Evolutionary conservation across 1,284 basidiomycete genomes (phyloP).

Genomic region (Tilletiaria anomala): DNA sequence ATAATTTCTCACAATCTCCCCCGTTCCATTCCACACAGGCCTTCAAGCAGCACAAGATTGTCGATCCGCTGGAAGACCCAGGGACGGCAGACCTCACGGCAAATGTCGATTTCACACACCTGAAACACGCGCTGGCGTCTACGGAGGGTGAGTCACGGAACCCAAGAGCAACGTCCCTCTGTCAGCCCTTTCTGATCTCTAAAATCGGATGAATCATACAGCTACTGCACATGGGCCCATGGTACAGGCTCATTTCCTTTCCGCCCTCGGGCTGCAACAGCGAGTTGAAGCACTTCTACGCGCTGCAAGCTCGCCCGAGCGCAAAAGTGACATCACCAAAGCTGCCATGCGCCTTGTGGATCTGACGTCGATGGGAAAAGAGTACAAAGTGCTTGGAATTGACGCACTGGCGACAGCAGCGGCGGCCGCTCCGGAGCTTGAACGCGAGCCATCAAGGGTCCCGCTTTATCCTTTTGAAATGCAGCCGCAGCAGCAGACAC

Average conservation of each 20-base stretch:
- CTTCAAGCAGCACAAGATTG: constrained; percentile 73
- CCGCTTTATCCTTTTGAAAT: no score
- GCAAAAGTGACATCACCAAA: neutral
- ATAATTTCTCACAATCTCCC: neutral
- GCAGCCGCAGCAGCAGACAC: no score
- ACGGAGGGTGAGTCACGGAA: neutral
- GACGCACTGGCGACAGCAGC: no score
- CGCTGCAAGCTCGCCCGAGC: neutral
- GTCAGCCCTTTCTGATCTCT: neutral
- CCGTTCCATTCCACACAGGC: constrained; percentile 46
- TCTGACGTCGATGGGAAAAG: neutral
- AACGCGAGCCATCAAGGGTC: no score
- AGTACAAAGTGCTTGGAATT: neutral
- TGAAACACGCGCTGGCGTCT: constrained; percentile 37
- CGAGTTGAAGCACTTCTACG: neutral
- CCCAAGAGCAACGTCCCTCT: neutral
- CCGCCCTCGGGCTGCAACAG: neutral
- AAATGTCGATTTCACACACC: constrained; percentile 86
- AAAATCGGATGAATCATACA: no score
- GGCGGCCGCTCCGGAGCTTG: no score
- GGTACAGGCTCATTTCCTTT: neutral
- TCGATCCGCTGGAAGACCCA: constrained; percentile 68
- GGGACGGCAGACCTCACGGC: constrained; percentile 82
- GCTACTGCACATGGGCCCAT: neutral
- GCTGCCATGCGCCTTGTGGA: neutral